Conservation (phyloP, 768 basidiomycete genomes). For the Peribolospora kevripleyi region DNA sequence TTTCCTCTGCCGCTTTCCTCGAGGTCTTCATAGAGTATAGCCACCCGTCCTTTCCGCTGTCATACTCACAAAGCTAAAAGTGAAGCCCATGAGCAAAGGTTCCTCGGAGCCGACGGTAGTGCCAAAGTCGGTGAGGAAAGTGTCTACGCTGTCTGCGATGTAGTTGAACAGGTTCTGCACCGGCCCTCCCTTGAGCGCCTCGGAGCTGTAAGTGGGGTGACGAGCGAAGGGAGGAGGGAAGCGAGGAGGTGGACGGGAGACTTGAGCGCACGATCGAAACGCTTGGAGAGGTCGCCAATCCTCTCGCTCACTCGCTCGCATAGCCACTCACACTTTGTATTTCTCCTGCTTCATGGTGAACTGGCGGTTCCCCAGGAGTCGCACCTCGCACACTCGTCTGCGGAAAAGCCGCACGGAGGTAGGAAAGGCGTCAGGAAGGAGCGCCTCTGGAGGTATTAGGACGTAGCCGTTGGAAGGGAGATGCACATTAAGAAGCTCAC, state of each 20-base stretch:
- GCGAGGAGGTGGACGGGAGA: too few species aligned
- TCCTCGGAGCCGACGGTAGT: constrained; percentile 17
- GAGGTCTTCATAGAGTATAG: background rate
- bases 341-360: constrained; percentile 85
- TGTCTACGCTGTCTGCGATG: constrained; percentile 69
- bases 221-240: too few species aligned
- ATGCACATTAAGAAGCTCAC: constrained; percentile 26
- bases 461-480: background rate
- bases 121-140: constrained; percentile 54
- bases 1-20: too few species aligned
- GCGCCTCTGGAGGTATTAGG: constrained; percentile 2
- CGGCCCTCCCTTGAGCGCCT: constrained; percentile 76
- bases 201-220: constrained; percentile 25
- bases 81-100: constrained; percentile 50
- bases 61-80: constrained; percentile 31
- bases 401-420: background rate
- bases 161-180: constrained; percentile 78
- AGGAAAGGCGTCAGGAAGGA: background rate
- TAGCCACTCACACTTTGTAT: constrained; percentile 40
- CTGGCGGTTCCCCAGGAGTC: constrained; percentile 65
- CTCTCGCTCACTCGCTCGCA: too few species aligned
- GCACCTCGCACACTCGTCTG: constrained; percentile 85
- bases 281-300: too few species aligned
- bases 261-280: too few species aligned
- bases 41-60: background rate